Base-by-base conservation (phyloP, 1,139 yeast genomes). In the Entelexis sorbosivorans region DNA sequence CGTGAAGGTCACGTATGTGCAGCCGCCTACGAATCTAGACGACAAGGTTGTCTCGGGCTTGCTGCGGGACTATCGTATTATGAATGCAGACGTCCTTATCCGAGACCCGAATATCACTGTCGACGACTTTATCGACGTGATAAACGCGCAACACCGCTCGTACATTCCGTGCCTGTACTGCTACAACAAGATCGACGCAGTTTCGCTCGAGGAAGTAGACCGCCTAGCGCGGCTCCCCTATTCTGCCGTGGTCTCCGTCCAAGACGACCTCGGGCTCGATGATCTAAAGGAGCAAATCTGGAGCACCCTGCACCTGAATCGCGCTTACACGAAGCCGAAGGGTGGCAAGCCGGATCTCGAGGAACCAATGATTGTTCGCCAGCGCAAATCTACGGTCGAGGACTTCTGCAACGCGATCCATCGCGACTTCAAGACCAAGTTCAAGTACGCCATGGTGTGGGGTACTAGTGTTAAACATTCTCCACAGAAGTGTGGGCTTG, bases 381-480 rank as follows among this genome's bases (percentile, higher is more conserved):
- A 74, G 54, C 60, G 60, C n/a, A 75, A 81, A 54, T 82, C 94
- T 20, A 73, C 93, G 1, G 78, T 89, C 49, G 88, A 82, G 59
- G 88, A 82, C 60, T 88, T 91, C 28, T 91, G 98, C 72, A 93
- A 91, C 64, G 76, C 93, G 13, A 82, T 91, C 58, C 98, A 91
- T 65, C 76, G 95, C 61, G 96, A 89, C 60, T 84, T 91, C 75
- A 88, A 88, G 63, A 81, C 83, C 60, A 87, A 85, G 64, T 91
- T 91, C 72, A 85, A 88, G 64, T 87, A 88, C 65, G 97, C 97
- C 0, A 70, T 88, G 61, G 96, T 91, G 11, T 91, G 97, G 97
- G 98, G 98, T 0, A 81, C 89, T 1, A 82, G 94, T 49, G 85
- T 96, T 7, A 91, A 91, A 66, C 96, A 88, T 64, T 85, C 93